phyloP scores from a whole-genome alignment of 2,329 filamentous ascomycete species.

The Fusarium praegraminearum region DNA sequence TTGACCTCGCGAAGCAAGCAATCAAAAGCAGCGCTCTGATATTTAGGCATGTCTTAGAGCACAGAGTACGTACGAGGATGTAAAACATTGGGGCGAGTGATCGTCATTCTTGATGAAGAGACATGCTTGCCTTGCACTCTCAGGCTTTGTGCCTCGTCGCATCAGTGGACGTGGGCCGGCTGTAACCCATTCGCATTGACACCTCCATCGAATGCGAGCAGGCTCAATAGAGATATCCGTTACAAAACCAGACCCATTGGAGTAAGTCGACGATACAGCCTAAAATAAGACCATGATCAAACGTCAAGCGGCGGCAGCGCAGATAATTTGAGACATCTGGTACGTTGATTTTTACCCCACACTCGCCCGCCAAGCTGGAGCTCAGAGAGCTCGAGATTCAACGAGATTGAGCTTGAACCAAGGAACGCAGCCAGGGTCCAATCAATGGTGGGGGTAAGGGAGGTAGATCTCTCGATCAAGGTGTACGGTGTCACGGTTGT shows the following conservation, averaged over 20 bases:
- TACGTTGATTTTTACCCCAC: slow-evolving; percentile 43
- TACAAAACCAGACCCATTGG: slow-evolving; percentile 3
- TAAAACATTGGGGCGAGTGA: slow-evolving; percentile 32
- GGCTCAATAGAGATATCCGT: neutral
- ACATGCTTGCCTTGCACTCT: slow-evolving; percentile 9
- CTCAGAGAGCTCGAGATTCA: slow-evolving; percentile 36
- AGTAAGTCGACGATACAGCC: slow-evolving; percentile 17
- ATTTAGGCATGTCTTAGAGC: slow-evolving; percentile 21
- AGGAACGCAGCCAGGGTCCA: slow-evolving; percentile 30
- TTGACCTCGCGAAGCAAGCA: slow-evolving; percentile 22
- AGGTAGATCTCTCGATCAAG: slow-evolving; percentile 31
- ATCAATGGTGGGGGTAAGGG: slow-evolving; percentile 32
- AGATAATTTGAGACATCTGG: slow-evolving; percentile 19
- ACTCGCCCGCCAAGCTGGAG: slow-evolving; percentile 33
- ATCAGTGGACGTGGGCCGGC: slow-evolving; percentile 9
- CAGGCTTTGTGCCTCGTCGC: neutral
- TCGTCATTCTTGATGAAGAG: slow-evolving; percentile 13
- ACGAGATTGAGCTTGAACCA: slow-evolving; percentile 30
- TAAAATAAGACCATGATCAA: slow-evolving; percentile 14
- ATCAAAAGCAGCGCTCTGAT: slow-evolving; percentile 25
- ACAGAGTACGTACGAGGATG: slow-evolving; percentile 20
- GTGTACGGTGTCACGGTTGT: slow-evolving; percentile 20
- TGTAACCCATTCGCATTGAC: slow-evolving; percentile 2
- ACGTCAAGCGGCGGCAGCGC: slow-evolving; percentile 35
- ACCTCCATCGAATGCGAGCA: slow-evolving; percentile 3